phyloP scores from a whole-genome alignment of 2,329 filamentous ascomycete species.

The Xylaria sp. region DNA sequence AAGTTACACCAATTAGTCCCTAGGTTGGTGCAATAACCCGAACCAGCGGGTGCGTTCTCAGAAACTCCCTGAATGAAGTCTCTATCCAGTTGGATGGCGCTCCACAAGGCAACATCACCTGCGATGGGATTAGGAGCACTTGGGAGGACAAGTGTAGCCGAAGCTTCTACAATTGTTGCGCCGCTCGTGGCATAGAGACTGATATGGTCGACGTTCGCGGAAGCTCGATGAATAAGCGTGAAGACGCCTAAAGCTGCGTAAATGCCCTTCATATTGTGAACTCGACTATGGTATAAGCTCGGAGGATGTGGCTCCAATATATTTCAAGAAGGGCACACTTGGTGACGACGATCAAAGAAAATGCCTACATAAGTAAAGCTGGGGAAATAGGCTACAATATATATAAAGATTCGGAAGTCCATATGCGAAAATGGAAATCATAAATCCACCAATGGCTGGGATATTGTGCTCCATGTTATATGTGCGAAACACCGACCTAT shows the following conservation, averaged over 20 bases:
- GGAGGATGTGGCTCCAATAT: background rate
- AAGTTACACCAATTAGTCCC: slow-evolving; percentile 31
- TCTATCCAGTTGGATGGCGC: slow-evolving; percentile 17
- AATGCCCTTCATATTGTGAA: slow-evolving; percentile 1
- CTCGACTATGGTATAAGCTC: background rate
- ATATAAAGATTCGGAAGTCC: background rate
- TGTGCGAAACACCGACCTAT: background rate
- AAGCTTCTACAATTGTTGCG: slow-evolving; percentile 26
- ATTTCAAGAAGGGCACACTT: background rate
- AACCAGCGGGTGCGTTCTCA: slow-evolving; percentile 24
- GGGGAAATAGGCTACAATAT: background rate
- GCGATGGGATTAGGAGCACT: slow-evolving; percentile 16
- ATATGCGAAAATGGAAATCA: slow-evolving; percentile 7
- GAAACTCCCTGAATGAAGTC: slow-evolving; percentile 28
- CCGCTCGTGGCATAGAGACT: slow-evolving; percentile 12
- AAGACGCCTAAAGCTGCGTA: background rate
- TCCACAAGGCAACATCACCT: slow-evolving; percentile 27
- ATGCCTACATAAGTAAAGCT: background rate
- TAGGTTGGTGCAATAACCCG: slow-evolving; percentile 22
- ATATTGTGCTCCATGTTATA: background rate
- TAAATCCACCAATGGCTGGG: slow-evolving; percentile 20
- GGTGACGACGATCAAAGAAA: background rate
- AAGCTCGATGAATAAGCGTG: background rate
- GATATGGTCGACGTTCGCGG: slow-evolving; percentile 16
- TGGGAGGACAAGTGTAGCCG: slow-evolving; percentile 28